Base-by-base conservation (phyloP, 148 eudicot genomes). In the Camellia sinensis region DNA sequence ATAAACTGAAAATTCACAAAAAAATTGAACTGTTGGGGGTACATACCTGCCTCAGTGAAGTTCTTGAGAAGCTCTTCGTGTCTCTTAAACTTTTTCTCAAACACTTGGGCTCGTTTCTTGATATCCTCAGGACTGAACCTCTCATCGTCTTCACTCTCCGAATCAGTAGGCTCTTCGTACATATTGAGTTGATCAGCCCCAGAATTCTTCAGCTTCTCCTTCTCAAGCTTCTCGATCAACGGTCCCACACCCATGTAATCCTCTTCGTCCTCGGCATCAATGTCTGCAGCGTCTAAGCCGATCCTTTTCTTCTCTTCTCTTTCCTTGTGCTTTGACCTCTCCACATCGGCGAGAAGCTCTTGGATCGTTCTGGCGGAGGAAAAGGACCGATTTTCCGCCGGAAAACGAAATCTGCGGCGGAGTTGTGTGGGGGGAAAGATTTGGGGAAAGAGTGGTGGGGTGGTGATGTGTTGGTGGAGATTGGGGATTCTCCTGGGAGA, bases 181-280 rank as follows among this genome's bases (percentile, higher is more conserved):
- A 57, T 15, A 17, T 82, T 83, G 54, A 87, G 83, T 29, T 29
- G 37, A 0, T 59, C 73, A 40, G 5, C 43, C 6, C 45, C 67
- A 1, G 80, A 75, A 4, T 74, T 74, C 76, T 80, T 83, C 19
- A 60, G 56, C 19, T 83, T 74, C 80, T 86, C 78, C 79, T 89
- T 89, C 75, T 93, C 96, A 44, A 89, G 73, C 75, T 90, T 91
- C 78, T 87, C 98, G 74, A 93, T 88, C 46, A 90, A 75, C n/a
- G 91, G 88, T 1, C 84, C 86, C 40, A 91, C 91, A 1, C 96
- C 96, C 90, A 91, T 63, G 80, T 71, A 90, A 82, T 92, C 98
- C 84, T 90, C 98, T 9, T 91, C 89, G 5, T 90, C 92, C 56
- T 89, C 94, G 1, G 81, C 89, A 44, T 82, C 92, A 9, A 89